Conservation (phyloP, 2,329 filamentous ascomycete species). For the Cladosporium austrohemisphaericum region DNA sequence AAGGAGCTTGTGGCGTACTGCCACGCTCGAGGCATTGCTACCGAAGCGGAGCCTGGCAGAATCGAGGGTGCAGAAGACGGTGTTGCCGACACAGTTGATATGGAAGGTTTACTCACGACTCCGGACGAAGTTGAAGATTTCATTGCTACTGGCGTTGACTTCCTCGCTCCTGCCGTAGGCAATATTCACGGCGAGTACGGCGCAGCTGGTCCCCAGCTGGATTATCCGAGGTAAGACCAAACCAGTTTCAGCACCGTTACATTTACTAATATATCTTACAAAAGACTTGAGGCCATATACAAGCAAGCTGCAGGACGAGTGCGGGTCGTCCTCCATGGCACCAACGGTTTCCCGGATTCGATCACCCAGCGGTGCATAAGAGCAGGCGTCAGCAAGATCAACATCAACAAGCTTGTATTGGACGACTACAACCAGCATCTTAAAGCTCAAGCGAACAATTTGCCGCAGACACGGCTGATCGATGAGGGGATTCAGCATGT, state of each 20-base stretch:
- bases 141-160: conserved; percentile 30
- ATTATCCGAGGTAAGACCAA: conserved; percentile 24
- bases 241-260: no score
- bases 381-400: conserved; percentile 51
- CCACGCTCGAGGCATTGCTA: conserved; percentile 28
- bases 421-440: conserved; percentile 32
- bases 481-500: conserved; percentile 31
- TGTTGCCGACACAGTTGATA: conserved; percentile 27
- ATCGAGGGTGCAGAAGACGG: conserved; percentile 35
- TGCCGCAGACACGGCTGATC: conserved; percentile 28
- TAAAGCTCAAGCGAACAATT: conserved; percentile 20
- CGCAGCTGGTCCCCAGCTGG: conserved; percentile 31
- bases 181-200: conserved; percentile 33
- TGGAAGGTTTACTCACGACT: conserved; percentile 29
- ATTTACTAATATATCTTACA: no score
- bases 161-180: conserved; percentile 31
- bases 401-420: conserved; percentile 53
- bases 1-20: conserved; percentile 28
- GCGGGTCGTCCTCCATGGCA: conserved; percentile 53
- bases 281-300: conserved; percentile 39
- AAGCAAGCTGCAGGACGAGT: conserved; percentile 38
- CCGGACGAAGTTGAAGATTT: conserved; percentile 28
- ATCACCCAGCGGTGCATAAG: conserved; percentile 50
- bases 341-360: conserved; percentile 51
- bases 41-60: conserved; percentile 32